phyloP scores from a whole-genome alignment of 257 asterid genomes.

The Nicotiana sylvestris region DNA sequence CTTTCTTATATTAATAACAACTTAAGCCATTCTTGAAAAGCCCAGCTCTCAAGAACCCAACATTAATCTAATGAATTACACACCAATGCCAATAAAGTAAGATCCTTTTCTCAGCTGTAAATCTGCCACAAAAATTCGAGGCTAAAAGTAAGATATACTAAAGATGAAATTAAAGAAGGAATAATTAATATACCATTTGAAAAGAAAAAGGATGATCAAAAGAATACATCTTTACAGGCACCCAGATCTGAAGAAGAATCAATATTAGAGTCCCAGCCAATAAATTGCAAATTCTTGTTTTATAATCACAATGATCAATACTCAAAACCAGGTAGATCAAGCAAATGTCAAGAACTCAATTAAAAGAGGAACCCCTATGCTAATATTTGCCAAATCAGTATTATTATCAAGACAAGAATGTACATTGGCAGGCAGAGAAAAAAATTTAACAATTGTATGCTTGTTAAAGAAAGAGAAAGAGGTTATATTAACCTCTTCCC shows the following conservation, averaged over 20 bases:
- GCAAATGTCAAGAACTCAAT: constrained; percentile 13
- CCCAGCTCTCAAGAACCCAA: constrained; percentile 33
- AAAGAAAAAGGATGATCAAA: constrained; percentile 45
- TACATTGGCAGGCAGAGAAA: constrained; percentile 3
- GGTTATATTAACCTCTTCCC: constrained; percentile 18
- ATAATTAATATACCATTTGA: constrained; percentile 20
- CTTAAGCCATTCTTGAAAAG: constrained; percentile 25
- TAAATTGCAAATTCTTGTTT: constrained; percentile 28
- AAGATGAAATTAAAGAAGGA: constrained; percentile 34
- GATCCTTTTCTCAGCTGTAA: constrained; percentile 35
- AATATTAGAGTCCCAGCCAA: constrained; percentile 29
- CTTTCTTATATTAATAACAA: constrained; percentile 24
- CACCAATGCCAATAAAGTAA: constrained; percentile 33
- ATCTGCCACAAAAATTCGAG: constrained; percentile 45
- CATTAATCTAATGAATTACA: constrained; percentile 25
- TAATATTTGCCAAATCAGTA: not conserved
- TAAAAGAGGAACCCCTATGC: constrained; percentile 1
- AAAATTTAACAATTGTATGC: not conserved
- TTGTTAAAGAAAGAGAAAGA: constrained; percentile 14
- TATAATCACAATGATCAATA: constrained; percentile 28
- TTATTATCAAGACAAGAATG: not conserved
- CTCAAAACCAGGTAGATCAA: constrained; percentile 35
- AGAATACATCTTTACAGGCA: constrained; percentile 57
- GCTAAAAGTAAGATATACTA: constrained; percentile 47
- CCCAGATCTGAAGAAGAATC: constrained; percentile 42